These are phyloP conservation scores for Claviceps humidiphila DNA, from an alignment of 2,329 filamentous ascomycete species.

Conservation along the genomic window DNA sequence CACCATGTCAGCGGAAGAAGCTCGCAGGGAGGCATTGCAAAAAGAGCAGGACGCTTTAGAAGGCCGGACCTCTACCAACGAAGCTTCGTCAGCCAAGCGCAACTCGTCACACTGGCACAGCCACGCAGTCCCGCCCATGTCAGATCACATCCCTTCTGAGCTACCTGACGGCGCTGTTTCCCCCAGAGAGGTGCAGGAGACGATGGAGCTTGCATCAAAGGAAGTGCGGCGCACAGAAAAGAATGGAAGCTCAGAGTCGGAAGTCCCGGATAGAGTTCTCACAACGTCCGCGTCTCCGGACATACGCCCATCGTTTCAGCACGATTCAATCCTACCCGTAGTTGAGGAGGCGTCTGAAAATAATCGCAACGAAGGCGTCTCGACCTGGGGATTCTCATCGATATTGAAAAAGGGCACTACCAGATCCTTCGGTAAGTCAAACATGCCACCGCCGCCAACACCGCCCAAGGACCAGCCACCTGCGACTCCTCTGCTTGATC, in stretches of 20 bases:
- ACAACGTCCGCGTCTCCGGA: constrained; percentile 21
- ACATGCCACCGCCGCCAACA: constrained; percentile 25
- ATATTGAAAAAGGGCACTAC: constrained; percentile 20
- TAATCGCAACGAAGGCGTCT: constrained; percentile 33
- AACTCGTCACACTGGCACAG: constrained; percentile 21
- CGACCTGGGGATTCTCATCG: constrained; percentile 24
- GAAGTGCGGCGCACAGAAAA: constrained; percentile 23
- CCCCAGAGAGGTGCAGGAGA: constrained; percentile 26
- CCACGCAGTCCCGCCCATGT: constrained; percentile 28
- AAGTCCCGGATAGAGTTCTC: constrained; percentile 50
- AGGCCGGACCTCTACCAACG: constrained; percentile 16
- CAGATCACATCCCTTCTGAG: constrained; percentile 31
- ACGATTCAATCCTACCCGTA: constrained; percentile 53
- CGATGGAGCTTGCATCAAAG: constrained; percentile 25
- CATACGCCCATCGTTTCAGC: constrained; percentile 44
- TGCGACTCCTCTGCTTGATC: constrained; percentile 20
- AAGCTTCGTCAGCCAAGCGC: constrained; percentile 24
- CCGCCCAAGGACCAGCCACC: constrained; percentile 17
- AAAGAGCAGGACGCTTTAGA: constrained; percentile 47
- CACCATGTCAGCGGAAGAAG: constrained; percentile 82
- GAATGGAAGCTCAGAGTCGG: constrained; percentile 25
- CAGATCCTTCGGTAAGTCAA: constrained; percentile 26
- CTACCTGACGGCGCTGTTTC: constrained; percentile 17
- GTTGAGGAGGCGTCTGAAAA: constrained; percentile 83
- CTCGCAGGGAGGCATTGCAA: constrained; percentile 47